Percentiles rank a stretch among this genome's conserved stretches.
phyloP scores from a whole-genome alignment of 306 rosid genomes.

The Castanospermum australe region DNA sequence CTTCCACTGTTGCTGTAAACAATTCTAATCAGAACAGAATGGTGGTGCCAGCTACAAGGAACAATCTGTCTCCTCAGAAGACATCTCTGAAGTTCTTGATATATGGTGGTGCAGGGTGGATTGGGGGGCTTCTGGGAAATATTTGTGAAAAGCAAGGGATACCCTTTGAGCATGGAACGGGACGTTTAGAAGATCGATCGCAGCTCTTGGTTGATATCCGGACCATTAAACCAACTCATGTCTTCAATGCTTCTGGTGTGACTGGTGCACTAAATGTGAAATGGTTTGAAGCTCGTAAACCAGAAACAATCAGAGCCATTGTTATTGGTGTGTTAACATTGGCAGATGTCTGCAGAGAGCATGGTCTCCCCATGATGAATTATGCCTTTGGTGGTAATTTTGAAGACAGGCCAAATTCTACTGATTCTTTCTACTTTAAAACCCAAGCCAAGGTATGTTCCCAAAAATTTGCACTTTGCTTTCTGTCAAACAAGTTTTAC shows the following conservation, averaged over 20 bases:
- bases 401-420: conserved; percentile 39
- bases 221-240: conserved; percentile 50
- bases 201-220: conserved; percentile 32
- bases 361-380: conserved; percentile 27
- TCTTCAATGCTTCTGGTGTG: conserved; percentile 50
- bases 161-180: conserved; percentile 38
- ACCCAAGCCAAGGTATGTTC: conserved; percentile 50
- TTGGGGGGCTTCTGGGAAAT: conserved; percentile 31
- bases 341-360: conserved; percentile 32
- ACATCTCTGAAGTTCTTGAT: conserved; percentile 43
- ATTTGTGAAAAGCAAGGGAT: conserved; percentile 47
- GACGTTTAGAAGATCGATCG: conserved; percentile 34
- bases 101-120: conserved; percentile 47
- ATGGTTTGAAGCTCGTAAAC: conserved; percentile 56
- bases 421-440: conserved; percentile 45
- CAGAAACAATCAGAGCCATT: conserved; percentile 33
- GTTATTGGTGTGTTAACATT: conserved; percentile 39
- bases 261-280: conserved; percentile 46
- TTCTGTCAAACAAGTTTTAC: background rate
- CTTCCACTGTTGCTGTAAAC: conserved; percentile 3
- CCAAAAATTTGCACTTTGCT: background rate
- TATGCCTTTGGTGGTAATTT: conserved; percentile 21
- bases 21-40: conserved; percentile 11
- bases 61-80: background rate
- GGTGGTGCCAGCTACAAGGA: conserved; percentile 21